A percentile compares a stretch with the other conserved stretches of the same genome.
Evolutionary conservation across 306 rosid species (phyloP).

Genomic region (Urtica urens): DNA sequence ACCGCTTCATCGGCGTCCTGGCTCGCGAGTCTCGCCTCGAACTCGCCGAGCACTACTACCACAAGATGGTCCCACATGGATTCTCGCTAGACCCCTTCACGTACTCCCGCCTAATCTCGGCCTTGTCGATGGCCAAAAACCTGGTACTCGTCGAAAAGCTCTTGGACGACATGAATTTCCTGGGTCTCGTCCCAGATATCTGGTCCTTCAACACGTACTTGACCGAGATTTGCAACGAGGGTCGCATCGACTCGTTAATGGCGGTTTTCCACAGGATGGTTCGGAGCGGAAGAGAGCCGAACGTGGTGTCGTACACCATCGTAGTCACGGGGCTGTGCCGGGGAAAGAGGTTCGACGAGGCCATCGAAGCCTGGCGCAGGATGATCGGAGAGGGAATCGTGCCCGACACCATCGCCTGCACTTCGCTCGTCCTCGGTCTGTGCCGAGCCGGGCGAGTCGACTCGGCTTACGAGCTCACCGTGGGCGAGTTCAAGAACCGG

Average conservation of each 20-base stretch:
- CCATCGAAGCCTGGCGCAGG: slow-evolving; percentile 41
- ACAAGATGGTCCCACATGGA: slow-evolving; percentile 54
- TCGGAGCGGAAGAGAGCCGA: slow-evolving; percentile 53
- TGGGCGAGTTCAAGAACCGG: slow-evolving; percentile 44
- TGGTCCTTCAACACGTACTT: slow-evolving; percentile 85
- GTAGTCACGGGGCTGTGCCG: slow-evolving; percentile 54
- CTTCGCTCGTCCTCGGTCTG: slow-evolving; percentile 67
- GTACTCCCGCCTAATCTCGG: slow-evolving; percentile 82
- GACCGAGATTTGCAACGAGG: slow-evolving; percentile 42
- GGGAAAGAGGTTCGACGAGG: slow-evolving; percentile 36
- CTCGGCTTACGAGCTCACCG: slow-evolving; percentile 73
- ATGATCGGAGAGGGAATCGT: slow-evolving; percentile 45
- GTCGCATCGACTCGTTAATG: slow-evolving; percentile 35
- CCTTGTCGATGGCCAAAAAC: slow-evolving; percentile 41
- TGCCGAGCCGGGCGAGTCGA: slow-evolving; percentile 64
- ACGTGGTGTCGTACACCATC: slow-evolving; percentile 57
- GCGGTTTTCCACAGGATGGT: slow-evolving; percentile 36
- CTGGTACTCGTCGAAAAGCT: slow-evolving; percentile 46
- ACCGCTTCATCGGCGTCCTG: slow-evolving; percentile 81
- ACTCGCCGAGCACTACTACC: slow-evolving; percentile 66
- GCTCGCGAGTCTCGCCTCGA: slow-evolving; percentile 55
- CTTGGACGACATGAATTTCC: slow-evolving; percentile 43
- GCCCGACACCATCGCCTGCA: slow-evolving; percentile 55
- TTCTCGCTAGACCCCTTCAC: slow-evolving; percentile 77
- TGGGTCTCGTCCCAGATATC: slow-evolving; percentile 63